Evolutionary conservation across 257 asterid genomes (phyloP).

Genomic region (Solanum sejunctum): DNA sequence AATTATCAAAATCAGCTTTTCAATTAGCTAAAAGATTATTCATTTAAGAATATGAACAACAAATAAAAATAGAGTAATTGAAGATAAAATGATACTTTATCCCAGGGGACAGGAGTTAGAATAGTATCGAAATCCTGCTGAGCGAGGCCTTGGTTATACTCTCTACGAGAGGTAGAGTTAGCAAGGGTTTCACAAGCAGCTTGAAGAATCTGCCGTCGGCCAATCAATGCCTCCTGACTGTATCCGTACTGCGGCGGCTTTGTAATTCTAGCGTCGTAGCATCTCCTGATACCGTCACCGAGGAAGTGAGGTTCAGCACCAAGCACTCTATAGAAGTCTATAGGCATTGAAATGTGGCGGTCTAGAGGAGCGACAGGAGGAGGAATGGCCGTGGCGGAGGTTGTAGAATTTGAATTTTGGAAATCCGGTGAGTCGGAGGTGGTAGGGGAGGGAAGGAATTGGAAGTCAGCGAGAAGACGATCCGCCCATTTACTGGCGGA

Average conservation of each 20-base stretch:
- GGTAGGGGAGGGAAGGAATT: constrained; percentile 59
- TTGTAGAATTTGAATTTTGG: constrained; percentile 10
- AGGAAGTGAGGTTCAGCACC: constrained; percentile 92
- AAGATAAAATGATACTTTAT: constrained; percentile 39
- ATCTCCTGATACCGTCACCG: constrained; percentile 87
- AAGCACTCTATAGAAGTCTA: constrained; percentile 75
- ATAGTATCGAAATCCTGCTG: constrained; percentile 62
- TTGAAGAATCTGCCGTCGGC: constrained; percentile 83
- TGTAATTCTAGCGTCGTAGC: constrained; percentile 69
- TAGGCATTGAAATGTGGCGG: constrained; percentile 64
- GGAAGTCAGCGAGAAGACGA: constrained; percentile 90
- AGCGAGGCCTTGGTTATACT: constrained; percentile 70
- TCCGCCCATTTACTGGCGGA: constrained; percentile 93
- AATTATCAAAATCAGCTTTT: background rate
- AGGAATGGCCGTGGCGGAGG: constrained; percentile 16
- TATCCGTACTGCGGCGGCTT: constrained; percentile 88
- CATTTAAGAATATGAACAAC: background rate
- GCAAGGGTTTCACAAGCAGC: constrained; percentile 92
- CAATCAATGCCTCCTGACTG: constrained; percentile 71
- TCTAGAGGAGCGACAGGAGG: constrained; percentile 48
- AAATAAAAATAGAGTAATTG: background rate
- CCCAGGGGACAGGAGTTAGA: constrained; percentile 90
- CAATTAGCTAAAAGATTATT: background rate
- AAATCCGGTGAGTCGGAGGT: constrained; percentile 25
- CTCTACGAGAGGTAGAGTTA: constrained; percentile 59